These are phyloP conservation scores for Trichoderma sp. DNA, from an alignment of 2,329 filamentous ascomycete species.

Conservation along the genomic window DNA sequence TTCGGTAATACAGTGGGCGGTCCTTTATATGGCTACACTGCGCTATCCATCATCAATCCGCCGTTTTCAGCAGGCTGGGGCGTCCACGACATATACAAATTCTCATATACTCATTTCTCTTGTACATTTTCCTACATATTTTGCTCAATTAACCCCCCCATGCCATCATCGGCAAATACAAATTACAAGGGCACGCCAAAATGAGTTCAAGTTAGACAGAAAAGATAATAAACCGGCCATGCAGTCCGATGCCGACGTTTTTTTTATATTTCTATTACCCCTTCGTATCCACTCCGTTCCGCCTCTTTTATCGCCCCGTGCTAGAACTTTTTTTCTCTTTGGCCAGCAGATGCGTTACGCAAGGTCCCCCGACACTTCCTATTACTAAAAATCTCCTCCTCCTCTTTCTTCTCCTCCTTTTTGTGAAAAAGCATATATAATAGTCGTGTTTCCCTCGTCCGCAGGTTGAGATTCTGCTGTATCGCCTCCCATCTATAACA, in stretches of 20 bases:
- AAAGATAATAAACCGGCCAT: background rate
- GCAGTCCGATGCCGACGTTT: slow-evolving; percentile 13
- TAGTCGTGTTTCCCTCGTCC: too few relatives aligned
- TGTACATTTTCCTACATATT: background rate
- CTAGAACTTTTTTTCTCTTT: slow-evolving; percentile 12
- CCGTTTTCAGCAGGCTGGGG: background rate
- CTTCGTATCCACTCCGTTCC: slow-evolving; percentile 38
- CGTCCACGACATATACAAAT: background rate
- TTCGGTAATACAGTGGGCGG: background rate
- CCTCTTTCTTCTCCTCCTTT: background rate
- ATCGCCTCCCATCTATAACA: background rate
- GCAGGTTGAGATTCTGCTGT: background rate
- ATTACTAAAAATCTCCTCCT: slow-evolving; percentile 23
- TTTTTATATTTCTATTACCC: slow-evolving; percentile 29
- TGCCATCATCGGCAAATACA: background rate
- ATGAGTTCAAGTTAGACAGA: too few relatives aligned
- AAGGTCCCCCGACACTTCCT: slow-evolving; percentile 17
- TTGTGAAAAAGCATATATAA: background rate
- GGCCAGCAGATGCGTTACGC: slow-evolving; percentile 4
- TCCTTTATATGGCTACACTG: background rate
- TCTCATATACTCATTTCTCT: background rate
- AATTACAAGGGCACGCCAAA: background rate
- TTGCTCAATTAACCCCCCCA: background rate
- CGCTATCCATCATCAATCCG: background rate
- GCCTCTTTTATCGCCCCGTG: slow-evolving; percentile 31